Conservation (phyloP, 192 early-diverging fungal genomes). For the Allomyces javanicus region DNA sequence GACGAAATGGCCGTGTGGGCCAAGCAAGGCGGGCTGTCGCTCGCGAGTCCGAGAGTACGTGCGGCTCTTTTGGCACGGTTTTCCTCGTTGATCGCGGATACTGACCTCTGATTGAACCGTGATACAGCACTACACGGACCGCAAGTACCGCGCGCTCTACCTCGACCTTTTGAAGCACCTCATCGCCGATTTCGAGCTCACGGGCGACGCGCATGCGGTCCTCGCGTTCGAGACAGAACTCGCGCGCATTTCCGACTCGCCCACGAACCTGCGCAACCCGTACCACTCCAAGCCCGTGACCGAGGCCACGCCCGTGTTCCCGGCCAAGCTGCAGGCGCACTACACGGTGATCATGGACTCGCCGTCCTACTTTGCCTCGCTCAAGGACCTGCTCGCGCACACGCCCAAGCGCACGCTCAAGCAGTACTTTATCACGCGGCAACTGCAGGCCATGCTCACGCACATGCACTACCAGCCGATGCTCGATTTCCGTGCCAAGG, state of each 20-base stretch:
- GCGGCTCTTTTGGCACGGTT: no score
- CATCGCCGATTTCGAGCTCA: neutral
- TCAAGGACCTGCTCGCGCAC: neutral
- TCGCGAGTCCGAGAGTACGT: neutral
- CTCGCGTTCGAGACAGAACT: neutral
- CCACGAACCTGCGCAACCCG: neutral
- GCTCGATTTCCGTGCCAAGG: neutral
- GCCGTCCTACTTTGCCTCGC: neutral
- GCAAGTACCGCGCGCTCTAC: neutral
- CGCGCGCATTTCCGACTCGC: neutral
- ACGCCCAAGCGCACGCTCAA: neutral
- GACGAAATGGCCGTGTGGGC: neutral
- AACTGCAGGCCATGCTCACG: neutral
- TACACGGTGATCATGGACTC: neutral
- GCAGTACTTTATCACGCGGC: neutral
- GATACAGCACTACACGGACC: neutral
- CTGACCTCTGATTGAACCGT: no score
- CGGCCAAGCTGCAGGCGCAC: no score
- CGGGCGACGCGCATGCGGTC: neutral
- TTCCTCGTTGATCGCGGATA: no score
- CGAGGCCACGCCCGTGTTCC: no score
- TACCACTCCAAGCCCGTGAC: neutral
- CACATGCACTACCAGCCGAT: neutral
- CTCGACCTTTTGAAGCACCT: neutral
- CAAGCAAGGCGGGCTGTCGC: neutral